Percentiles rank a stretch among this genome's conserved stretches.
Evolutionary conservation across 495 filamentous ascomycete genomes (phyloP).

Genomic region (Lasiosphaeria hispida): DNA sequence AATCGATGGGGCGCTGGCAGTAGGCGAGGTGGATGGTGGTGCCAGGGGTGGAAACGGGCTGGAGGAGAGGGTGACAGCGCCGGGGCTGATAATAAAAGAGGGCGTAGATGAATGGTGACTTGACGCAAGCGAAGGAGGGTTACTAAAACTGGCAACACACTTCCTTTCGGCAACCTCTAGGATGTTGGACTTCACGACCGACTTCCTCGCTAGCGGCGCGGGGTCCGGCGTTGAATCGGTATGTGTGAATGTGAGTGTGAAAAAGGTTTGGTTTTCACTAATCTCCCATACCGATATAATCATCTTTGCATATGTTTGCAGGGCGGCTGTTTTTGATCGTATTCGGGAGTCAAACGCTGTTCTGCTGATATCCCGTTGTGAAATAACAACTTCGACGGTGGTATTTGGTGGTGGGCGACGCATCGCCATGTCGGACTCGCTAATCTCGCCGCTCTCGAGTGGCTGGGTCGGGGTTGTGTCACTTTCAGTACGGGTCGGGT

Average conservation of each 20-base stretch:
- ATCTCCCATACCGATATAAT: slow-evolving; percentile 64
- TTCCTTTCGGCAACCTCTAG: slow-evolving; percentile 37
- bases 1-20: slow-evolving; percentile 53
- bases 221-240: slow-evolving; percentile 34
- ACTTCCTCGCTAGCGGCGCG: slow-evolving; percentile 17
- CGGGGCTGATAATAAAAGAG: slow-evolving; percentile 39
- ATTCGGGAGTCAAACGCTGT: slow-evolving; percentile 23
- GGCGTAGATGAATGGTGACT: slow-evolving; percentile 36
- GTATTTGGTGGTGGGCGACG: slow-evolving; percentile 43
- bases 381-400: slow-evolving; percentile 57
- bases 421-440: slow-evolving; percentile 9
- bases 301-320: slow-evolving; percentile 59
- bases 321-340: slow-evolving; percentile 31
- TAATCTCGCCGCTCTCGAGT: no score
- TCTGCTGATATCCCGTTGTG: slow-evolving; percentile 30
- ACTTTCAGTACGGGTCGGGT: slow-evolving; percentile 7
- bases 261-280: slow-evolving; percentile 55
- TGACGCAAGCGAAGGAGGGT: slow-evolving; percentile 45
- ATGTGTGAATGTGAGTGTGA: slow-evolving; percentile 63
- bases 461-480: slow-evolving; percentile 19
- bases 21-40: slow-evolving; percentile 49
- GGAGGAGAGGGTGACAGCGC: slow-evolving; percentile 39
- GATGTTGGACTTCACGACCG: slow-evolving; percentile 31
- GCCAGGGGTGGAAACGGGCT: slow-evolving; percentile 58
- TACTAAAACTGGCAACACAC: slow-evolving; percentile 32